Evolutionary conservation across 2,329 filamentous ascomycete species (phyloP), one percentile per base, ranked within the genome.

Genomic region (Orbilia brochopaga): DNA sequence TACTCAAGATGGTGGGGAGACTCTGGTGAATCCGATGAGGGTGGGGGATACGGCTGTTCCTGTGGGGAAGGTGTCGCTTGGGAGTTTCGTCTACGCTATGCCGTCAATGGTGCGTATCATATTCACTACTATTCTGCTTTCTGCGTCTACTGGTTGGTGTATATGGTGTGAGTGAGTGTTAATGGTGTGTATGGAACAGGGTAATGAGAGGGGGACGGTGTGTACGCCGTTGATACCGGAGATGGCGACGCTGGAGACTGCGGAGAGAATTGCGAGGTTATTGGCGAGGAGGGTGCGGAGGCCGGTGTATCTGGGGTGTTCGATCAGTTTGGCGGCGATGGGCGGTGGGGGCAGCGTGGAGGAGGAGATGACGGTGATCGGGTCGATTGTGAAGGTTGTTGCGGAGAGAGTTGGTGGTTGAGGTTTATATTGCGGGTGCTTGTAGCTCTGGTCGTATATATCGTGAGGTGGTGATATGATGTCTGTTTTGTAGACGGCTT

Each of bases 11-110:
- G 19, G 48, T 5, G 46, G 48, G 24, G 70, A 62, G 30, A 56
- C 60, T 51, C 54, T 61, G 42, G 53, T 65, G 58, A 75, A 50
- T 52, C 54, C 32, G 19, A 57, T 67, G 35, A 37, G 62, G 15
- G 51, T 24, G 5, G 61, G 62, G 13, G 63, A 67, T 50, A 52
- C 77, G 17, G 64, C 73, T 24, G 77, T 24, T 48, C 75, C 65
- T 56, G 76, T 78, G 32, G 81, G 73, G n/a, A 70, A 56, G 24
- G 69, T 85, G 44, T 81, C 85, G 55, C 84, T 97, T 80, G 93
- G 94, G 1, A 96, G 91, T 55, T 93, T 97, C 78, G 90, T 97
- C 51, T 97, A 96, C 78, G 90, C 92, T 1, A 86, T 99, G 79
- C 93, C 94, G 15, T 59, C 46, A 21, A 90, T 96, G 81, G 94